Evolutionary conservation across 1,139 yeast genomes (phyloP).

Genomic region (Debaryomyces udenii): DNA sequence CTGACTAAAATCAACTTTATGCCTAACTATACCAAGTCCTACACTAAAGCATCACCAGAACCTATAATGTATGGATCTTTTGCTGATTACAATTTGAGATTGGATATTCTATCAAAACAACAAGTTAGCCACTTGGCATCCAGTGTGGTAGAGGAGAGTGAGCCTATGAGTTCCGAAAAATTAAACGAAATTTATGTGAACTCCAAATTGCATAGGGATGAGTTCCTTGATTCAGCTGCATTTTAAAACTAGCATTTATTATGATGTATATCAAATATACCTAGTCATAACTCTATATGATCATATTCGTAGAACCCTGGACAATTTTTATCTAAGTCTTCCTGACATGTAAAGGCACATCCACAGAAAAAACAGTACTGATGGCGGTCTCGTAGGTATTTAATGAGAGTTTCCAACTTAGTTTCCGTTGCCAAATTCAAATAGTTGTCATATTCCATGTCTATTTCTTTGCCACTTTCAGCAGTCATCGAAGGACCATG

Average conservation of each 20-base stretch:
- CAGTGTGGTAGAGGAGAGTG: constrained; percentile 24
- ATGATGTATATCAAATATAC: constrained; percentile 2
- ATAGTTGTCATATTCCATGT: constrained; percentile 1
- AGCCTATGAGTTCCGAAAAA: constrained; percentile 18
- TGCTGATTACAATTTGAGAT: constrained; percentile 18
- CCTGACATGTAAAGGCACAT: constrained; percentile 16
- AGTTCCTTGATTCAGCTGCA: constrained; percentile 17
- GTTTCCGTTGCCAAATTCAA: constrained; percentile 3
- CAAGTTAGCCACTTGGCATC: constrained; percentile 13
- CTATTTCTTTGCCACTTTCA: constrained; percentile 3
- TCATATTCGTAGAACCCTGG: constrained; percentile 24
- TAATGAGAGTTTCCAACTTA: constrained; percentile 17
- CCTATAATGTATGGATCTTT: constrained; percentile 25
- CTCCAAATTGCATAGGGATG: constrained; percentile 18
- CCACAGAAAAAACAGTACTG: constrained; percentile 39
- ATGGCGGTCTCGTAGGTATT: constrained; percentile 24
- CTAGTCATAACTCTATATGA: constrained; percentile 12
- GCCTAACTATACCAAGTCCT: constrained; percentile 13
- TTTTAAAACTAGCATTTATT: background rate
- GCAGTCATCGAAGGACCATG: background rate
- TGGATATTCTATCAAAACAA: constrained; percentile 21
- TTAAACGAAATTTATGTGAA: constrained; percentile 23
- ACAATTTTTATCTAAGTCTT: constrained; percentile 24
- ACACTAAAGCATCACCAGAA: constrained; percentile 18
- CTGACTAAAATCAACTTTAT: constrained; percentile 13